Evolutionary conservation across 345 rosid species (phyloP), one percentile per base, ranked within the genome.

Genomic region (Hibiscus mutabilis): DNA sequence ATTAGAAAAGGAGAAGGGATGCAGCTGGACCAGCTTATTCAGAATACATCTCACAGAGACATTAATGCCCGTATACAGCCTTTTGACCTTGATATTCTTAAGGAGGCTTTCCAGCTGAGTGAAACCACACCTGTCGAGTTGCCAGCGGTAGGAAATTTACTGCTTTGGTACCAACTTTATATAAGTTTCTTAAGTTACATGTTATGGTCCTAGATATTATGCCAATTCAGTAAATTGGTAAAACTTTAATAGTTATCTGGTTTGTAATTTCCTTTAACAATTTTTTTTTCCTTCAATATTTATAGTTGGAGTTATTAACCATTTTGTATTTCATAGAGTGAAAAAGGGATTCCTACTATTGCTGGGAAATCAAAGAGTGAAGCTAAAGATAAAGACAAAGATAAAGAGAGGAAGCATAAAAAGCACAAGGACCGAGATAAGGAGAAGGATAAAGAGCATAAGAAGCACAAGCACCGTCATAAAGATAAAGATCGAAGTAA

Each of bases 361-460:
- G 83, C 90, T 24, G 82, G 89, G 9, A 95, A 90, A 81, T 84
- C 85, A 59, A 94, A 83, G 78, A 75, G 81, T 70, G 95, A 31
- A 31, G 6, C 35, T 31, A 31, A 31, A 31, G 35, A 31, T 31
- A 31, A 88, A 69, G 80, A 89, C 18, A 91, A 86, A 76, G 96
- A 91, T 79, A 90, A 86, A 82, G 95, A 91, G 73, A 85, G 92
- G 86, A 94, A 89, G 84, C 98, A 86, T 82, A 94, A 85, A 81
- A 94, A 88, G 81, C 93, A 83, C 82, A 94, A 73, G 80, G 97
- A 94, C 73, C 88, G 81, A 73, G 96, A 90, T 66, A 89, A 87
- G 82, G 97, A 87, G 49, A 91, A 90, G 77, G 94, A 95, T 75
- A 88, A 22, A 56, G 31, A 56, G 60, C 60, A 11, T 21, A 56